Base-by-base conservation (phyloP, 2,329 filamentous ascomycete genomes). In the Fusarium gaditjirri region DNA sequence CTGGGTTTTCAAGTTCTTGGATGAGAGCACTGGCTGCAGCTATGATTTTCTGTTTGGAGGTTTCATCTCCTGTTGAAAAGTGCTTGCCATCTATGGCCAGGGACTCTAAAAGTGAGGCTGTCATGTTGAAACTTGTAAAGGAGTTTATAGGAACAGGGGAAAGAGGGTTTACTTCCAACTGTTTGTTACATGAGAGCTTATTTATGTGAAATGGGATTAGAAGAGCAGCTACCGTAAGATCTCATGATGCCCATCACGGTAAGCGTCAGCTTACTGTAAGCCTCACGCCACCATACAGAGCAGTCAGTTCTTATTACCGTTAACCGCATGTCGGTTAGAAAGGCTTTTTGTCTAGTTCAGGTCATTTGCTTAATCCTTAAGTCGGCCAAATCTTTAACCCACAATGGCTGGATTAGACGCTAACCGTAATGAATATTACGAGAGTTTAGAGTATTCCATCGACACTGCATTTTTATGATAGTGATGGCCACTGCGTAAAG, bases 1-100 rank as follows among this genome's bases (percentile, higher is more conserved):
- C 58, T 8, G 72, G 68, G 16, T 61, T 73, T 42, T 66, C 66
- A 3, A 75, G 63, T 31, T 58, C 49, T 12, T 50, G 39, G 4
- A 74, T 72, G n/a, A 74, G 52, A 2, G 59, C 55, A 25, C 35
- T 52, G 27, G 67, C 64, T 33, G 64, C 43, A 2, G 60, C 41
- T 33, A 75, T 60, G 29, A 65, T 29, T 19, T 55, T 58, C 29
- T 69, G 52, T 13, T 54, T 54, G 7, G 70, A 53, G 25, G 17
- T 27, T 19, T 71, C 57, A 61, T 66, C 65, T 17, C 46, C 33
- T 3, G 59, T 49, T 21, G 46, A 38, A 19, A 58, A 72, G 13
- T 39, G 16, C 19, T 65, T 65, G 27, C 68, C 65, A 19, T 65
- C 64, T 9, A 46, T 16, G 43, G 64, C 53, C 23, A 74, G 49